These are phyloP conservation scores for Arachis monticola DNA, from an alignment of 331 rosid species.

Conservation along the genomic window DNA sequence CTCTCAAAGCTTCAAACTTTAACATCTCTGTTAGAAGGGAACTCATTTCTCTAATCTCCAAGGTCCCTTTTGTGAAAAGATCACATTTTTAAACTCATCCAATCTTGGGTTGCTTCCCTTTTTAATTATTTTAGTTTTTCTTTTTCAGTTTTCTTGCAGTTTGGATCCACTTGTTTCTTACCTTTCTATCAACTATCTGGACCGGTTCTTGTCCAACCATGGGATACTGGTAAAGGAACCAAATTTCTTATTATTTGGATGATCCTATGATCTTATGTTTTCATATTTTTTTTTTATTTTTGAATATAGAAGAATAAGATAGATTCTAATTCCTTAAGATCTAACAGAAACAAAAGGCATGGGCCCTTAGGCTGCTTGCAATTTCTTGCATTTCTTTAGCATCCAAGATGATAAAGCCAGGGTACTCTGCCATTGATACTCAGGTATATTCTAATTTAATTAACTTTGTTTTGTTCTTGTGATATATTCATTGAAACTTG, in stretches of 20 bases:
- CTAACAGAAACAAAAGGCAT: constrained; percentile 71
- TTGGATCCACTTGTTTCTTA: constrained; percentile 61
- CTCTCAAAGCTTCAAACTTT: constrained; percentile 47
- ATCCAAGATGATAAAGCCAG: constrained; percentile 69
- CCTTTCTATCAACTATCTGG: constrained; percentile 79
- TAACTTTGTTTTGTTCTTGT: background rate
- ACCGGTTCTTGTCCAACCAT: constrained; percentile 75
- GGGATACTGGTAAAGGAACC: constrained; percentile 59
- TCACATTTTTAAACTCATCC: background rate
- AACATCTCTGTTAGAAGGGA: constrained; percentile 60
- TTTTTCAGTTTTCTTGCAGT: constrained; percentile 56
- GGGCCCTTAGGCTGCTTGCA: constrained; percentile 75
- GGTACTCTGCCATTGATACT: constrained; percentile 48
- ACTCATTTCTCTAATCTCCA: constrained; percentile 58
- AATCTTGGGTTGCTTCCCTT: background rate
- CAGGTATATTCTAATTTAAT: constrained; percentile 49
- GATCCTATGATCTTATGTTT: background rate
- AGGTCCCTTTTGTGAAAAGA: constrained; percentile 37
- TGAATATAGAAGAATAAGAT: background rate
- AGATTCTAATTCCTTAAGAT: background rate
- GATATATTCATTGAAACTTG: background rate
- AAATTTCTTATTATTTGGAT: background rate
- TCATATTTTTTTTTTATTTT: background rate
- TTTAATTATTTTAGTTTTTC: background rate
- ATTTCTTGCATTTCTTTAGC: constrained; percentile 79